Conservation (phyloP, 2,329 filamentous ascomycete species). For the Exophiala xenobiotica region DNA sequence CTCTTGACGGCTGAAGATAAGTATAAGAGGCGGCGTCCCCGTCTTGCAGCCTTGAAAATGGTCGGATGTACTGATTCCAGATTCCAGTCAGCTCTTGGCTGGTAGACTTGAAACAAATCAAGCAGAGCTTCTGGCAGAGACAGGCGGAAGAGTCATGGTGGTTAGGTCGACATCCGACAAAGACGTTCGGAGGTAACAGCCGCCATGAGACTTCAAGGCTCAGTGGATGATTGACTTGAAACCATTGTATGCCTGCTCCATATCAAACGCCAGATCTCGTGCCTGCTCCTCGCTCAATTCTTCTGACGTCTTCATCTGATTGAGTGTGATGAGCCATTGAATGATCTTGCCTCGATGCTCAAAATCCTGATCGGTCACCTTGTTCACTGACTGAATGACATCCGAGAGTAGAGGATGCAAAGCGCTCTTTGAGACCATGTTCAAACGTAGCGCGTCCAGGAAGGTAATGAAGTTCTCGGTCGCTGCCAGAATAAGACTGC, state of each 20-base stretch:
- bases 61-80: too few relatives aligned
- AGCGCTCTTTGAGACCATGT: conserved; percentile 90
- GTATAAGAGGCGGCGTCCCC: too few relatives aligned
- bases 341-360: conserved; percentile 96
- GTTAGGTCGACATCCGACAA: too few relatives aligned
- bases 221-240: conserved; percentile 73
- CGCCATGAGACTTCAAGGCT: conserved; percentile 1
- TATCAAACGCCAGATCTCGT: conserved; percentile 85
- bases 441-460: conserved; percentile 88
- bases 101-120: too few relatives aligned
- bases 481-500: conserved; percentile 75
- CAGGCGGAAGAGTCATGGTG: too few relatives aligned
- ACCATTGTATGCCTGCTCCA: conserved; percentile 89
- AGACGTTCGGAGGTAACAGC: too few relatives aligned
- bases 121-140: too few relatives aligned
- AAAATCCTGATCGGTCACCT: conserved; percentile 92
- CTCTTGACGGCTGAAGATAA: too few relatives aligned
- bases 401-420: conserved; percentile 93
- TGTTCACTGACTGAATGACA: conserved; percentile 95
- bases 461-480: conserved; percentile 99
- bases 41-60: too few relatives aligned
- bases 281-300: conserved; percentile 85
- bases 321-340: conserved; percentile 94
- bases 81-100: too few relatives aligned
- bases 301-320: conserved; percentile 96